Evolutionary conservation across 805 yeast genomes (phyloP), one percentile per base, ranked within the genome.

Genomic region (Yamadazyma ubonensis): DNA sequence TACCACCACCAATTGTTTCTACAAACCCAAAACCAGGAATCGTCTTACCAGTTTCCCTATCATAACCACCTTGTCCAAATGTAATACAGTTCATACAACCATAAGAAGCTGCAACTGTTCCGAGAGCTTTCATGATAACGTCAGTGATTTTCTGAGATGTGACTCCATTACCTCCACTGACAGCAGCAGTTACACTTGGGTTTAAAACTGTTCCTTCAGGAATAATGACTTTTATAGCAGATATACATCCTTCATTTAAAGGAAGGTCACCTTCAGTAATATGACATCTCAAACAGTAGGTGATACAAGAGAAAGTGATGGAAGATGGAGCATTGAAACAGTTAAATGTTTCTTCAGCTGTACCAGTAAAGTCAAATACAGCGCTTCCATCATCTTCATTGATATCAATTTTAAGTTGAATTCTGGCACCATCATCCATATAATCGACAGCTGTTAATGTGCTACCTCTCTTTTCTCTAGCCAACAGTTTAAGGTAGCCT

Each of bases 401-500:
- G 22, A 48, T 49, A 22, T 42, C 38, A 28, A 57, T 45, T 5
- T 39, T 41, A 16, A 57, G 23, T 28, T 41, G 27, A 7, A 48
- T 38, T 23, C 34, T 28, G 14, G 50, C 44, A n/a, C 52, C 52
- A 29, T 48, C 52, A 40, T 48, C 52, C 48, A 48, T 38, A 23
- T 19, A 42, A 18, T 48, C 52, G 4, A 41, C 47, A 0, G 50
- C 39, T 1, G 29, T 42, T 8, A 51, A 33, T 2, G 54, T 51
- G 15, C 43, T 23, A 80, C 57, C 23, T 58, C 61, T 39, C 67
- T 63, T 36, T 81, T 59, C 67, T 79, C 70, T 33, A 17, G 46
- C 46, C 8, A 45, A 33, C 15, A 37, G 21, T 30, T 42, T 48
- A 23, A 51, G 38, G 33, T 47, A 51, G 30, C 61, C 65, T 14